Base-by-base conservation (phyloP, 1,139 yeast species). In the Saccharomyces hybrid region DNA sequence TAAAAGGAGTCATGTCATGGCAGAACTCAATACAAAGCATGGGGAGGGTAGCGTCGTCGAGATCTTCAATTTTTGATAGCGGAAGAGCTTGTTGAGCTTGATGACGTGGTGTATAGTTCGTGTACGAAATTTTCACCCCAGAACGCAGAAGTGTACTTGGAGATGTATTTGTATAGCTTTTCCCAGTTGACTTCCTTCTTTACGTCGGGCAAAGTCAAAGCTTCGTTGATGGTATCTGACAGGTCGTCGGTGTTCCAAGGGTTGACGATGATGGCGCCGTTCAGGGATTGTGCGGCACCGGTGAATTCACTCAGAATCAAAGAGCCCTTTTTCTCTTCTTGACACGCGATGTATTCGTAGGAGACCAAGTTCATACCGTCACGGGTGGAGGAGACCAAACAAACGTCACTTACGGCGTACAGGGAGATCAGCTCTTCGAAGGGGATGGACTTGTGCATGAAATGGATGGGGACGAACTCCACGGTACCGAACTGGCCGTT, bases 161-260 rank as follows among this genome's bases (percentile, higher is more conserved):
- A 82, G 60, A 93, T 89, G 69, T 93, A 93, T 58, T 80, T 82
- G 75, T 88, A 89, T 69, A 93, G 77, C 71, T 88, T 88, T 53
- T 84, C 79, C 73, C 90, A 93, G 66, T 90, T 91, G 20, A 84
- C 81, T 41, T 74, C 78, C 64, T 82, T 82, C 76, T 88, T 88
- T 64, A 89, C 97, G 42, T 80, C 81, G 2, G 95, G 88, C 69
- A 93, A 74, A 0, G 96, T 89, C 64, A 93, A 77, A 46, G 96
- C 85, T 68, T 91, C 97, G 64, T 85, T 79, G 55, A 93, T 86
- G 1, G 98, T 86, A 50, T 82, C 87, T 34, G 96, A 83, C 66
- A 93, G 73, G 63, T 95, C 99, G 63, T 95, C 99, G 16, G 93
- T 91, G 70, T 91, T 93, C 99, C 99, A 93, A 2, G 99, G 99